Evolutionary conservation across 352 stramenopile species (phyloP).

Genomic region (Salisapilia sapeloensis): DNA sequence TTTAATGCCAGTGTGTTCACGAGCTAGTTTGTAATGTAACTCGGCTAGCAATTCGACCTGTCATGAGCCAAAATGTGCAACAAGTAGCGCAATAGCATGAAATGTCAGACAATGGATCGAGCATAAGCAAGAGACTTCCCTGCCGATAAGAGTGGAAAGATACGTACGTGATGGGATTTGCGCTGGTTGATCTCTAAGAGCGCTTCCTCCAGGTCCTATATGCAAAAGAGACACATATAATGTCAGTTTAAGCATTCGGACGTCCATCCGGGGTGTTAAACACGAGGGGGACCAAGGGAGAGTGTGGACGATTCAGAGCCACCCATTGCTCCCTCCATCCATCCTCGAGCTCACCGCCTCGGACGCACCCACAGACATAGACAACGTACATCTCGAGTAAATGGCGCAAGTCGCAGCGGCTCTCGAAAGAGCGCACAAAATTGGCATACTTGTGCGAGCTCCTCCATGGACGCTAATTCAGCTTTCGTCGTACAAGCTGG

Average conservation of each 20-base stretch:
- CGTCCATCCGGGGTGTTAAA: no score
- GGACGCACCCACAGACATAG: no score
- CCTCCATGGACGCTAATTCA: constrained; percentile 15
- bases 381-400: constrained; percentile 53
- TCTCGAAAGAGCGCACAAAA: constrained; percentile 60
- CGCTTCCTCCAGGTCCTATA: no score
- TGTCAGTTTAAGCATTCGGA: no score
- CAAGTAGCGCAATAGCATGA: constrained; percentile 1
- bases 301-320: not conserved
- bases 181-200: no score
- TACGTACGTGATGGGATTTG: no score
- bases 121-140: constrained; percentile 1
- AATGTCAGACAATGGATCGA: not conserved
- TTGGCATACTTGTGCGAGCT: constrained; percentile 55
- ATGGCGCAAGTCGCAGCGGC: constrained; percentile 46
- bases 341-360: no score
- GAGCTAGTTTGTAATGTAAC: constrained; percentile 64
- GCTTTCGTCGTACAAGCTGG: constrained; percentile 6
- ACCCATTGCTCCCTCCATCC: no score
- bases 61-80: not conserved
- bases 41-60: constrained; percentile 58
- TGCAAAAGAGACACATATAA: no score
- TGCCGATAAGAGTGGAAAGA: no score
- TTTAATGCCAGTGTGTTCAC: constrained; percentile 55
- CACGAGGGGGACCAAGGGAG: no score